Conservation (phyloP, 306 rosid species). For the Rosa chinensis region DNA sequence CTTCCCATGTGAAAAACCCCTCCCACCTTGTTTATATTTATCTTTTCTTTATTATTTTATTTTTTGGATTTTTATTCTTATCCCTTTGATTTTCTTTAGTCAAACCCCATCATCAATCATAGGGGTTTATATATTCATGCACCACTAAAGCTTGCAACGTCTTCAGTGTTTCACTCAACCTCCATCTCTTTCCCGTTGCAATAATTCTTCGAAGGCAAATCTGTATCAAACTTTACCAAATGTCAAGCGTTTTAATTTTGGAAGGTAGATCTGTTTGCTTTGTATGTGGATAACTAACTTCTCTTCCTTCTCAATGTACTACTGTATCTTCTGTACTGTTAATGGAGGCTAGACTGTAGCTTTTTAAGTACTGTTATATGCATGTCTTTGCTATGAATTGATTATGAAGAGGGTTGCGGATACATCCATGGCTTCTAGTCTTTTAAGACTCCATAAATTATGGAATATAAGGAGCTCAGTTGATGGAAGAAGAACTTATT, state of each 20-base stretch:
- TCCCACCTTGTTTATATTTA: background rate
- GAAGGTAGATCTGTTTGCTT: background rate
- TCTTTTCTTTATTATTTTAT: background rate
- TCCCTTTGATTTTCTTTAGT: background rate
- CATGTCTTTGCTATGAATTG: no score
- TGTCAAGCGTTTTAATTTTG: background rate
- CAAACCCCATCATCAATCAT: constrained; percentile 1
- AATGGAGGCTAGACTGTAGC: no score
- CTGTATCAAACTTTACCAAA: no score
- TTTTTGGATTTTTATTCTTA: background rate
- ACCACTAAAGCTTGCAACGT: background rate
- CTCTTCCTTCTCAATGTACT: background rate
- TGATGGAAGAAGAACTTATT: no score
- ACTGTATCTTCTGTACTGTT: background rate
- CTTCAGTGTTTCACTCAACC: background rate
- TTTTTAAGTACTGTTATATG: no score
- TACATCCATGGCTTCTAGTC: no score
- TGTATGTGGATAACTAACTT: background rate
- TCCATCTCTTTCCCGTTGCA: background rate
- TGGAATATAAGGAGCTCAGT: no score
- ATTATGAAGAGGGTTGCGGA: no score
- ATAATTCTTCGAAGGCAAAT: background rate
- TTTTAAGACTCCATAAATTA: no score
- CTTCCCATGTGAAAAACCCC: constrained; percentile 41
- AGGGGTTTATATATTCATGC: background rate